Evolutionary conservation across 2,329 filamentous ascomycete species (phyloP).

Genomic region (Colletotrichum liriopes): DNA sequence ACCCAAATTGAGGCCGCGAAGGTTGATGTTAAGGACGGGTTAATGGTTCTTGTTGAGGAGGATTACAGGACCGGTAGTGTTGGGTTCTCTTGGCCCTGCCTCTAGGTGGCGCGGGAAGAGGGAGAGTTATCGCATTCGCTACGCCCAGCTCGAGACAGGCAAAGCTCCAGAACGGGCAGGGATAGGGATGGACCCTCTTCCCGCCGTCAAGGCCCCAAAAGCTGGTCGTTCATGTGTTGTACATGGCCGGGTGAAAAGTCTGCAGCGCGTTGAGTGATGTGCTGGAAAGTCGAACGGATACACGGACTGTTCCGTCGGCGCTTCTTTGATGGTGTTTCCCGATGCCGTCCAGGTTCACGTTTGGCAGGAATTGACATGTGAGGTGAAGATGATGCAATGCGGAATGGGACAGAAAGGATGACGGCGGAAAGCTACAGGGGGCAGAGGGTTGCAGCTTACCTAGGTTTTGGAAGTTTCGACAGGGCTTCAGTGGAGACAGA

Average conservation of each 20-base stretch:
- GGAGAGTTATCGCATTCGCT: slow-evolving; percentile 18
- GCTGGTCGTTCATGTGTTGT: too few species aligned
- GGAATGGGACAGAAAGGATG: not conserved
- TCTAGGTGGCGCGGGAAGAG: slow-evolving; percentile 11
- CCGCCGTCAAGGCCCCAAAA: not conserved
- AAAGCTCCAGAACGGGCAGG: slow-evolving; percentile 22
- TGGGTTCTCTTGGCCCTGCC: slow-evolving; percentile 8
- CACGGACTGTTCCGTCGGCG: too few species aligned
- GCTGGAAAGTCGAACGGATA: not conserved
- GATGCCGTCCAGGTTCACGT: not conserved
- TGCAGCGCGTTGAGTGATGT: not conserved
- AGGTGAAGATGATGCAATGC: not conserved
- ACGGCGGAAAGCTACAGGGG: slow-evolving; percentile 1
- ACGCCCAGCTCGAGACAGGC: slow-evolving; percentile 15
- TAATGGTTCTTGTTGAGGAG: slow-evolving; percentile 13
- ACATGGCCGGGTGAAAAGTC: not conserved
- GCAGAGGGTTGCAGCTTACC: not conserved
- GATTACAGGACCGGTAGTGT: not conserved
- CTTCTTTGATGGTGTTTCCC: not conserved
- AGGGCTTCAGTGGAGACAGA: not conserved
- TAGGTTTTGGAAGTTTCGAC: not conserved
- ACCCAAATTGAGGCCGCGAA: not conserved
- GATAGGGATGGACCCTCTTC: not conserved
- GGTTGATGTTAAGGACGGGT: not conserved
- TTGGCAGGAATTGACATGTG: not conserved